Evolutionary conservation across 768 basidiomycete genomes (phyloP).

Genomic region (Psilocybe cyanescens): DNA sequence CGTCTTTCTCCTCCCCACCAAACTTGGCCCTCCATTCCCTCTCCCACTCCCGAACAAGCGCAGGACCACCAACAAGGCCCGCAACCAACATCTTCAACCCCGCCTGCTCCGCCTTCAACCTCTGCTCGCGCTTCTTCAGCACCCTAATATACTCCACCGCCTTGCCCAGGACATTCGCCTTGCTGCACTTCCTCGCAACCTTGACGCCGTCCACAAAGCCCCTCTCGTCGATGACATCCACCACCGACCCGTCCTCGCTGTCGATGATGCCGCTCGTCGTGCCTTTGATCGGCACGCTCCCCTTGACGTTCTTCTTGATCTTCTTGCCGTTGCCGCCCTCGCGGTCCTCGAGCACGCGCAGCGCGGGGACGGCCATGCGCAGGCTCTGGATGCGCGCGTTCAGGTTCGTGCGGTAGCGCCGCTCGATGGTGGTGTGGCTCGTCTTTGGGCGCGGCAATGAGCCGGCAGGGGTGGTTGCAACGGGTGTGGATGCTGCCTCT

Average conservation of each 20-base stretch:
- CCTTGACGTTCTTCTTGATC: slow-evolving; percentile 50
- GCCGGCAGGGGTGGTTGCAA: slow-evolving; percentile 18
- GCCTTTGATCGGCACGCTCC: slow-evolving; percentile 39
- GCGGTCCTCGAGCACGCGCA: slow-evolving; percentile 75
- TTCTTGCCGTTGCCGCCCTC: slow-evolving; percentile 48
- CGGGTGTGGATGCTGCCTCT: slow-evolving; percentile 9
- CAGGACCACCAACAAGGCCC: slow-evolving; percentile 76
- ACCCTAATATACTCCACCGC: slow-evolving; percentile 93
- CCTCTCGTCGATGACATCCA: slow-evolving; percentile 75
- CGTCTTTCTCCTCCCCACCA: slow-evolving; percentile 77
- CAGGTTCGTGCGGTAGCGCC: slow-evolving; percentile 86
- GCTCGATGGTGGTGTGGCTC: slow-evolving; percentile 88
- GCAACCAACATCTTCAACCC: slow-evolving; percentile 71
- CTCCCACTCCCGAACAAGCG: slow-evolving; percentile 77
- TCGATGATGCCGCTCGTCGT: slow-evolving; percentile 31
- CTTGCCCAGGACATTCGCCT: slow-evolving; percentile 88
- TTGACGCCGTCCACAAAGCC: slow-evolving; percentile 94
- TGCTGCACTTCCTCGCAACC: slow-evolving; percentile 88
- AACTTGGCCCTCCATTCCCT: slow-evolving; percentile 72
- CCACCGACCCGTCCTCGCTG: slow-evolving; percentile 36
- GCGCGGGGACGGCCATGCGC: slow-evolving; percentile 80
- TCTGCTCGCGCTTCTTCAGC: slow-evolving; percentile 74
- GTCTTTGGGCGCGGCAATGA: slow-evolving; percentile 67
- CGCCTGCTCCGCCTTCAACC: slow-evolving; percentile 75
- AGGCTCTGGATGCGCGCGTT: slow-evolving; percentile 85